Percentiles rank a stretch among this genome's conserved stretches.
Conservation (phyloP, 1,139 yeast species). For the Casaregolazyma lundiana region DNA sequence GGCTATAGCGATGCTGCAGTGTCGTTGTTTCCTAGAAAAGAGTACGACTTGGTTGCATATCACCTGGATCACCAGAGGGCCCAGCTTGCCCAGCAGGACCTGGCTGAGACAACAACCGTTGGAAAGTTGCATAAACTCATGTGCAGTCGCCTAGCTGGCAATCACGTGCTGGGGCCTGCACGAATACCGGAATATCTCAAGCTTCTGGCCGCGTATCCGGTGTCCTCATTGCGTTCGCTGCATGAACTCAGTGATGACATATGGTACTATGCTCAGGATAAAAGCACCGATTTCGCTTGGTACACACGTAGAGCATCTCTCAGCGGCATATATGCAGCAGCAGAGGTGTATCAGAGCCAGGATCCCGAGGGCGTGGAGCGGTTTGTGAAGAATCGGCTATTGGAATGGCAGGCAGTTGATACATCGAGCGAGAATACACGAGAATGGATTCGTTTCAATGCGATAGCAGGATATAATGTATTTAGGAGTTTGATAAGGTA, state of each 20-base stretch:
- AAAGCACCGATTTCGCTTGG: slow-evolving; percentile 87
- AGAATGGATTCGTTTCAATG: slow-evolving; percentile 74
- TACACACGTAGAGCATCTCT: slow-evolving; percentile 77
- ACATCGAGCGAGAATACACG: slow-evolving; percentile 56
- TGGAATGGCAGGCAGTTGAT: slow-evolving; percentile 53
- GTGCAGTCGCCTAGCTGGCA: slow-evolving; percentile 57
- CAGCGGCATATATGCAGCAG: slow-evolving; percentile 62
- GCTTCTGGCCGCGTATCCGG: slow-evolving; percentile 50
- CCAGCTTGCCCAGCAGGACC: slow-evolving; percentile 23
- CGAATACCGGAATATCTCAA: slow-evolving; percentile 42
- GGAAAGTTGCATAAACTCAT: slow-evolving; percentile 38
- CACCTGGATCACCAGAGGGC: slow-evolving; percentile 49
- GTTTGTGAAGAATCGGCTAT: slow-evolving; percentile 60
- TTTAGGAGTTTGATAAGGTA: slow-evolving; percentile 46
- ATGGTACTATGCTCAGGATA: slow-evolving; percentile 73
- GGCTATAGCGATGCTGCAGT: slow-evolving; percentile 65
- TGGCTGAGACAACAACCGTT: slow-evolving; percentile 6
- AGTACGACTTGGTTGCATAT: slow-evolving; percentile 59
- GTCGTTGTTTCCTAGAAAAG: slow-evolving; percentile 54
- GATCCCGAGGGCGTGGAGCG: slow-evolving; percentile 59
- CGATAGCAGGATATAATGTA: slow-evolving; percentile 61
- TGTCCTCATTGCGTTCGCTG: slow-evolving; percentile 56
- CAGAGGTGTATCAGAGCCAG: slow-evolving; percentile 74
- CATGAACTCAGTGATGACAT: slow-evolving; percentile 78
- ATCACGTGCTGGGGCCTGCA: slow-evolving; percentile 44